Evolutionary conservation across 2,329 filamentous ascomycete genomes (phyloP), one percentile per base, ranked within the genome.

Genomic region (Fusarium floridanum): DNA sequence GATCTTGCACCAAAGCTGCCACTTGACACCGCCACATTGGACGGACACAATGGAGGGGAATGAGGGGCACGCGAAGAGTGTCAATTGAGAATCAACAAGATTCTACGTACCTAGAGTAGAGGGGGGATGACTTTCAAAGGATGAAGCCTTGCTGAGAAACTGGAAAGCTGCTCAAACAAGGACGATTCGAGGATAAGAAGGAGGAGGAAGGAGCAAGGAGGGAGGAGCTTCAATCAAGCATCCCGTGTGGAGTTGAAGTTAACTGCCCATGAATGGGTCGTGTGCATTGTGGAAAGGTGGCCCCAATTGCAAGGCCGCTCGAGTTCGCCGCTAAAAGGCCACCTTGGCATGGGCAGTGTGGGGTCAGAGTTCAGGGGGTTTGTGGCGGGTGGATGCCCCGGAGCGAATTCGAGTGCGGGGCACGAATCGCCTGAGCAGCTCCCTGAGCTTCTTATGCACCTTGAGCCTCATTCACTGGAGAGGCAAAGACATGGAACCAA

Each of bases 251-350:
- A 76, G 75, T 66, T 71, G 64, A 69, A 56, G 59, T 65, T 53
- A n/a, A 32, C 48, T 53, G 24, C 24, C 48, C 24, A 32, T 53
- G 48, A 39, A 76, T 55, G 48, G 72, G 73, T 79, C 77, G 79
- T 78, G 79, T 80, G 75, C 77, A 66, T 81, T 80, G 70, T 76
- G 79, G 81, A 77, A 82, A 83, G 77, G 81, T 83, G 81, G 80
- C 81, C 80, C 79, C 64, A 78, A 27, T 27, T 27, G 24, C 24
- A 27, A 78, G 68, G 50, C 29, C 70, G 29, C 29, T 32, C 29
- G 68, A 79, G 77, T 71, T 71, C 64, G 76, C 76, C 71, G 55
- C 73, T 76, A 71, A 66, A 61, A 68, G 45, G 65, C 63, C 62
- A 72, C 27, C 17, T 55, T 55, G 48, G 48, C 48, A 55, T 14